Evolutionary conservation across 2,329 filamentous ascomycete species (phyloP).

Genomic region (Stromatinia cepivora): DNA sequence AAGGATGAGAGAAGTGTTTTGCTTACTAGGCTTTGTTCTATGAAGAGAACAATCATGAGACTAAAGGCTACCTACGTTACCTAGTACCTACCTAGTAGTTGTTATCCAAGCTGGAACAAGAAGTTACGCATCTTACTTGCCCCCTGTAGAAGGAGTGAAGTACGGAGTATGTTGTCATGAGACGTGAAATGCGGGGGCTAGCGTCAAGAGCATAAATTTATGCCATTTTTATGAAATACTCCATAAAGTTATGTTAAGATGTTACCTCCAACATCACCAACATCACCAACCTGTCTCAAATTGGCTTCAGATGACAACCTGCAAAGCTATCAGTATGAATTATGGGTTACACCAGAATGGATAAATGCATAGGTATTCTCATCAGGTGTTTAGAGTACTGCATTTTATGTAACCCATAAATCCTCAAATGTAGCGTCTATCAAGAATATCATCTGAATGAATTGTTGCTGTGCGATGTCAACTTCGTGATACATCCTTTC

Average conservation of each 20-base stretch:
- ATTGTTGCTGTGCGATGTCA: neutral
- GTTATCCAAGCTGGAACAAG: no score
- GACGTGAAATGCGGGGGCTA: slow-evolving; percentile 16
- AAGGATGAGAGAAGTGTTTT: neutral
- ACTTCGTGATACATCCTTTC: neutral
- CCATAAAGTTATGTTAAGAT: neutral
- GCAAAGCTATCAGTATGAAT: neutral
- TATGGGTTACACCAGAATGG: neutral
- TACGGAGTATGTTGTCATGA: neutral
- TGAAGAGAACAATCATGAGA: neutral
- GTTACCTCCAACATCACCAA: neutral
- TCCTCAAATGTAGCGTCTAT: neutral
- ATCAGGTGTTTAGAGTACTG: neutral
- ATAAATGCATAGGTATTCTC: neutral
- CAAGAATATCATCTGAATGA: neutral
- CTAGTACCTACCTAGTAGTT: neutral
- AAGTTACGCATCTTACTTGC: neutral
- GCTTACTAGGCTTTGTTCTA: slow-evolving; percentile 5
- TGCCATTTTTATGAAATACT: neutral
- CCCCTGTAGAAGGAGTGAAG: neutral
- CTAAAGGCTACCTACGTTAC: neutral
- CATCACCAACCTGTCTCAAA: neutral
- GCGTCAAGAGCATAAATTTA: neutral
- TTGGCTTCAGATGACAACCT: slow-evolving; percentile 7
- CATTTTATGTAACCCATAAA: neutral